Evolutionary conservation across 352 stramenopile species (phyloP), one percentile per base, ranked within the genome.

Genomic region (Thraustochytrium sp.): DNA sequence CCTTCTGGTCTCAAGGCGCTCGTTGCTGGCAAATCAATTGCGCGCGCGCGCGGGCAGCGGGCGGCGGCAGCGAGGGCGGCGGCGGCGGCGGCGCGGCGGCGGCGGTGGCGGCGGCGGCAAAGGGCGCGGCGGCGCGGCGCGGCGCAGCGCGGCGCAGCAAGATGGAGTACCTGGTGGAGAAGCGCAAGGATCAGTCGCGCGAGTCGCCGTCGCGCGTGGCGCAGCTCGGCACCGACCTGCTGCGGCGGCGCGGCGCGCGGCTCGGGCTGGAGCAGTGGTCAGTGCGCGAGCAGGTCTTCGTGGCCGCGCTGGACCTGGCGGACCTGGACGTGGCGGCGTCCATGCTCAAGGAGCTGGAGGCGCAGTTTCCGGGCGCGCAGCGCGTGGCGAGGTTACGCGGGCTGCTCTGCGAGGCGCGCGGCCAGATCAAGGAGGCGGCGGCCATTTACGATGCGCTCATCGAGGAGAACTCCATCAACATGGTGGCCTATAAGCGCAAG

Each of bases 271-370:
- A 80, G 46, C 68, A 80, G 53, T 80, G 68, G 68, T 49, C 44
- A 11, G 68, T 80, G 34, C 48, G 68, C 48, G 68, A 80, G 68
- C 68, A 80, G 37, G 68, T 80, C 5, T 77, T 80, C 51, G 8
- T 75, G 36, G 68, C 68, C 5, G 68, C 68, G 5, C 53, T 80
- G 21, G 68, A 80, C 40, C 5, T 29, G 34, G 34, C 9, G 29
- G 51, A 80, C 18, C 3, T 80, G 18, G 46, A 29, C 9, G 68
- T 80, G n/a, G 31, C 31, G 3, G 68, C 13, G 26, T 63, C 44
- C 37, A 80, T 80, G 68, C 51, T 80, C 46, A 80, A 80, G 68
- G 68, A 80, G 53, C 63, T 80, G 21, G 68, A 80, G 31, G 68
- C 46, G 42, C 51, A 61, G 3, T 80, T 80, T 51, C 68, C 68